These are phyloP conservation scores for Fusarium austroafricanum DNA, from an alignment of 2,329 filamentous ascomycete genomes.

Conservation along the genomic window DNA sequence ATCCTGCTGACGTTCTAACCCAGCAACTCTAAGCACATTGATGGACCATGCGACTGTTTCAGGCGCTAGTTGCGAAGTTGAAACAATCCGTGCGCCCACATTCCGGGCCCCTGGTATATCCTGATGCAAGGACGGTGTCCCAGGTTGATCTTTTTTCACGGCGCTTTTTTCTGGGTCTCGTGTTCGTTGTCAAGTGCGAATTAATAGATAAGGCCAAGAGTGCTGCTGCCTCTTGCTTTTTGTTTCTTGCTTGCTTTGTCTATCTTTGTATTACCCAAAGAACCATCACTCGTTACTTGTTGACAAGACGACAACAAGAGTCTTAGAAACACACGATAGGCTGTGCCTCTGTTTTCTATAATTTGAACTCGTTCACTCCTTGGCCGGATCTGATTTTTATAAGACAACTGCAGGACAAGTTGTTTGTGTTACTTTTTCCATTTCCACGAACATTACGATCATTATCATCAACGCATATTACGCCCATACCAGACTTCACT, in stretches of 20 bases:
- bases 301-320: constrained; percentile 17
- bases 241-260: constrained; percentile 4
- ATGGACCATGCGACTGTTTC: constrained; percentile 36
- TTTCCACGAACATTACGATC: constrained; percentile 2
- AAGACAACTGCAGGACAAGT: constrained; percentile 44
- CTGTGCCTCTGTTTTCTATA: constrained; percentile 40
- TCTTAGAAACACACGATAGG: constrained; percentile 29
- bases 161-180: constrained; percentile 20
- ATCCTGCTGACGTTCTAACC: constrained; percentile 20
- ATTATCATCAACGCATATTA: constrained; percentile 6
- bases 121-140: constrained; percentile 34
- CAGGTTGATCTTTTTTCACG: constrained; percentile 1
- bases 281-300: constrained; percentile 25
- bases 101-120: constrained; percentile 29
- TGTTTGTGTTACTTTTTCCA: constrained; percentile 11
- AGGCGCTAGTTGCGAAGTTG: constrained; percentile 40
- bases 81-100: constrained; percentile 44
- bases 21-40: constrained; percentile 4
- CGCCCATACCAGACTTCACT: not conserved
- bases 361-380: constrained; percentile 24
- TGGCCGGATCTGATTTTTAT: not conserved
- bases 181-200: not conserved
- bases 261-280: constrained; percentile 25
- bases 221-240: not conserved
- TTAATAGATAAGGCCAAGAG: constrained; percentile 23